Conservation (phyloP, 306 rosid genomes). For the Cucurbita moschata region DNA sequence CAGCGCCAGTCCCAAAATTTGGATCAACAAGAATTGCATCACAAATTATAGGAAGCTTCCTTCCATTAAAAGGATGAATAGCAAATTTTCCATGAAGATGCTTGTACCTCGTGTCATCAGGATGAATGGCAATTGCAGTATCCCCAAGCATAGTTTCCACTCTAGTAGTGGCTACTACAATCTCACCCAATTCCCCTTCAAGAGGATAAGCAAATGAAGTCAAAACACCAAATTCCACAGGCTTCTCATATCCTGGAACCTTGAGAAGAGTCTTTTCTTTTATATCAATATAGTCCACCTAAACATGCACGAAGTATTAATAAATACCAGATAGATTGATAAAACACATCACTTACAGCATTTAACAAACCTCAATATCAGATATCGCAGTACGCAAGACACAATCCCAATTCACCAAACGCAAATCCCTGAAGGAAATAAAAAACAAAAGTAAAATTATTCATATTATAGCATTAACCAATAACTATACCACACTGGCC, state of each 20-base stretch:
- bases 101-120: constrained; percentile 52
- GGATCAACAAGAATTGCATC: constrained; percentile 88
- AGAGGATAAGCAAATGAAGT: constrained; percentile 78
- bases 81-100: constrained; percentile 78
- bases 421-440: constrained; percentile 54
- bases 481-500: background rate
- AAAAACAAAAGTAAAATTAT: background rate
- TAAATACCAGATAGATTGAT: constrained; percentile 1
- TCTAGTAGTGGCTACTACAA: constrained; percentile 89
- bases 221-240: constrained; percentile 77
- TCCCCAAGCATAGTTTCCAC: constrained; percentile 98
- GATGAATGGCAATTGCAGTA: constrained; percentile 85
- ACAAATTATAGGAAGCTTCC: constrained; percentile 68
- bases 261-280: constrained; percentile 51
- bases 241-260: constrained; percentile 76
- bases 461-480: background rate
- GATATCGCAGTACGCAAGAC: constrained; percentile 83
- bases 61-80: constrained; percentile 77
- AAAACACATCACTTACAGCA: constrained; percentile 1
- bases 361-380: constrained; percentile 65
- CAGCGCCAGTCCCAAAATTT: constrained; percentile 89
- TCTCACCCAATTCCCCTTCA: constrained; percentile 71
- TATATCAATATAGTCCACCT: constrained; percentile 85
- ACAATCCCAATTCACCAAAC: constrained; percentile 93
- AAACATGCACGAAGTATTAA: constrained; percentile 14